Evolutionary conservation across 352 stramenopile genomes (phyloP).

Genomic region (Thraustochytrium striatum): DNA sequence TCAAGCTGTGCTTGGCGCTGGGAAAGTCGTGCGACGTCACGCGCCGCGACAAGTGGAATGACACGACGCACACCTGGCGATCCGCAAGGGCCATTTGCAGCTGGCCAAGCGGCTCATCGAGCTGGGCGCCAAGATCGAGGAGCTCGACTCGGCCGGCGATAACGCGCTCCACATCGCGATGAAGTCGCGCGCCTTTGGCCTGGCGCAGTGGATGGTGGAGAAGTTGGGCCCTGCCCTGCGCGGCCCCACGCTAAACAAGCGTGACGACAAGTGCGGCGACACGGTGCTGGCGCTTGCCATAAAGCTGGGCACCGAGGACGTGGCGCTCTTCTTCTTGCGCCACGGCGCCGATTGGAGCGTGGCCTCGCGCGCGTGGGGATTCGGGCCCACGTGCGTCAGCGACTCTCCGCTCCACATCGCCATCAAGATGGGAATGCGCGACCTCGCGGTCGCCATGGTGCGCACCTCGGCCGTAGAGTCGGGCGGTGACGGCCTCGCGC

Average conservation of each 20-base stretch:
- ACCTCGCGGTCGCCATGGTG: constrained; percentile 7
- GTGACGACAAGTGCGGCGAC: constrained; percentile 12
- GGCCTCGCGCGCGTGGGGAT: not conserved
- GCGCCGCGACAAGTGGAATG: constrained; percentile 39
- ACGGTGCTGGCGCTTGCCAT: constrained; percentile 13
- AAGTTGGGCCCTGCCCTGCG: not conserved
- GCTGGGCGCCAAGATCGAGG: constrained; percentile 16
- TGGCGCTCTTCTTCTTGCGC: constrained; percentile 35
- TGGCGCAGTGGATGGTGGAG: constrained; percentile 40
- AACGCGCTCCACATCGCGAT: constrained; percentile 19
- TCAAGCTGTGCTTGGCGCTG: constrained; percentile 32
- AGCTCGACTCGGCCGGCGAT: constrained; percentile 11
- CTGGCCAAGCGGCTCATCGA: not conserved
- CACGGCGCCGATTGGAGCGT: not conserved
- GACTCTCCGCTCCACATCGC: constrained; percentile 36
- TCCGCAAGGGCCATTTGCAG: constrained; percentile 7
- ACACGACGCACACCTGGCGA: constrained; percentile 30
- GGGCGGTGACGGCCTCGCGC: no score
- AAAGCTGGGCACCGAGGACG: constrained; percentile 14
- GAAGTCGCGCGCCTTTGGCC: not conserved
- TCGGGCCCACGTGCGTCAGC: constrained; percentile 4
- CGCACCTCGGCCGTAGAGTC: no score
- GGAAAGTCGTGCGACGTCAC: not conserved
- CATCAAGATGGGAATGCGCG: constrained; percentile 38
- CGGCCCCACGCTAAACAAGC: not conserved